Conservation (phyloP, 1,139 yeast genomes). For the Suzukiozyma palmioleophila region DNA sequence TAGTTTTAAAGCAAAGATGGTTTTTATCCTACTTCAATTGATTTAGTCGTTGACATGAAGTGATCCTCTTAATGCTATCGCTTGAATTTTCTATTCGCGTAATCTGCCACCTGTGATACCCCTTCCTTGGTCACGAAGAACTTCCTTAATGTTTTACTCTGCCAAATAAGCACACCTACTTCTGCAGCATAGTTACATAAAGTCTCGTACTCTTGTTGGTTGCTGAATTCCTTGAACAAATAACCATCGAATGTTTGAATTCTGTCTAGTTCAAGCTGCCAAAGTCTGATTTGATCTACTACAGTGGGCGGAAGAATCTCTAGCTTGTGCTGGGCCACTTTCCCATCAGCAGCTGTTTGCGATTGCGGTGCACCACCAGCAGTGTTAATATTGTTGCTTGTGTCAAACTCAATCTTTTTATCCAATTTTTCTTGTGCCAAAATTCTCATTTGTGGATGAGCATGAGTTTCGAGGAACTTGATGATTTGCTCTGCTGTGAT, state of each 20-base stretch:
- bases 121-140: slow-evolving; percentile 84
- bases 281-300: slow-evolving; percentile 86
- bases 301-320: slow-evolving; percentile 91
- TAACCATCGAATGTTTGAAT: slow-evolving; percentile 86
- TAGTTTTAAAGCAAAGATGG: too few relatives aligned
- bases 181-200: slow-evolving; percentile 80
- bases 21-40: too few relatives aligned
- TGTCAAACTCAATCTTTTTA: slow-evolving; percentile 62
- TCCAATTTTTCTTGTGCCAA: slow-evolving; percentile 64
- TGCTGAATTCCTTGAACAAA: slow-evolving; percentile 79
- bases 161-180: slow-evolving; percentile 86
- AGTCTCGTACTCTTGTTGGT: slow-evolving; percentile 69
- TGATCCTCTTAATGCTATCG: slow-evolving; percentile 1
- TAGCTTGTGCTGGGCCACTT: slow-evolving; percentile 39
- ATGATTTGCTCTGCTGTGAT: slow-evolving; percentile 94
- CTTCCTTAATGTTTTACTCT: slow-evolving; percentile 64
- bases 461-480: slow-evolving; percentile 83
- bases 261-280: slow-evolving; percentile 96
- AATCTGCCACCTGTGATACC: slow-evolving; percentile 82
- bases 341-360: slow-evolving; percentile 16
- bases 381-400: slow-evolving; percentile 53
- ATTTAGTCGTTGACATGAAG: too few relatives aligned
- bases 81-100: slow-evolving; percentile 60
- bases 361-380: slow-evolving; percentile 38
- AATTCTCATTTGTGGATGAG: slow-evolving; percentile 86